Evolutionary conservation across 2,329 filamentous ascomycete genomes (phyloP).

Genomic region (Trichoderma citrinoviride): DNA sequence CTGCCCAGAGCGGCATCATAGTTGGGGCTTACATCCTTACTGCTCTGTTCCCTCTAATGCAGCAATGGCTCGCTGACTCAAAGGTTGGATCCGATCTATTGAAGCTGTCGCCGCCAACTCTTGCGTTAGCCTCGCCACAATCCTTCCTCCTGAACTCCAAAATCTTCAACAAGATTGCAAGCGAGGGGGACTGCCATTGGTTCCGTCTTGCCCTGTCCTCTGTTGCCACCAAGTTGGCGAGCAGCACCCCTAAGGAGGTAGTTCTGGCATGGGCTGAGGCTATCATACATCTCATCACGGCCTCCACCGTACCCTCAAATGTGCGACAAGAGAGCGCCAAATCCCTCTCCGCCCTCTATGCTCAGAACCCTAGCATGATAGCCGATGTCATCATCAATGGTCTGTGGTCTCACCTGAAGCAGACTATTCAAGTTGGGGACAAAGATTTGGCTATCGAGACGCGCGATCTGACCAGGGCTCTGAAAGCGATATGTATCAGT

Average conservation of each 20-base stretch:
- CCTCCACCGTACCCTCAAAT: slow-evolving; percentile 56
- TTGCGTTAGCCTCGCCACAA: slow-evolving; percentile 72
- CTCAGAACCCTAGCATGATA: slow-evolving; percentile 54
- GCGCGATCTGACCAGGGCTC: slow-evolving; percentile 58
- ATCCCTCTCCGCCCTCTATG: slow-evolving; percentile 64
- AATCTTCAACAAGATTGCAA: slow-evolving; percentile 75
- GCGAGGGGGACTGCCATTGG: slow-evolving; percentile 77
- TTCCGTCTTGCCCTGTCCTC: slow-evolving; percentile 67
- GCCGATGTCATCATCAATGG: slow-evolving; percentile 65
- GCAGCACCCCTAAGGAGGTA: slow-evolving; percentile 48
- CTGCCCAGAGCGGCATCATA: slow-evolving; percentile 79
- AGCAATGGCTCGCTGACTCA: slow-evolving; percentile 55
- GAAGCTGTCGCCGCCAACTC: slow-evolving; percentile 62
- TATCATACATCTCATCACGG: slow-evolving; percentile 74
- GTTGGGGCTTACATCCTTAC: slow-evolving; percentile 73
- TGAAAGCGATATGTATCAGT: slow-evolving; percentile 62
- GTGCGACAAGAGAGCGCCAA: slow-evolving; percentile 62
- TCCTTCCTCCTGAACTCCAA: slow-evolving; percentile 84
- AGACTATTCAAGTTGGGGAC: slow-evolving; percentile 60
- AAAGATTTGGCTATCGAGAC: slow-evolving; percentile 73
- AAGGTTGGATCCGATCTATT: slow-evolving; percentile 45
- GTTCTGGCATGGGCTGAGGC: slow-evolving; percentile 77
- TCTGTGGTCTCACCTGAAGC: slow-evolving; percentile 76
- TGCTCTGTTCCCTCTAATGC: slow-evolving; percentile 57
- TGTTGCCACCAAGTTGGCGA: slow-evolving; percentile 54